These are phyloP conservation scores for Zygoascus meyerae DNA, from an alignment of 1,139 yeast genomes.

Conservation along the genomic window DNA sequence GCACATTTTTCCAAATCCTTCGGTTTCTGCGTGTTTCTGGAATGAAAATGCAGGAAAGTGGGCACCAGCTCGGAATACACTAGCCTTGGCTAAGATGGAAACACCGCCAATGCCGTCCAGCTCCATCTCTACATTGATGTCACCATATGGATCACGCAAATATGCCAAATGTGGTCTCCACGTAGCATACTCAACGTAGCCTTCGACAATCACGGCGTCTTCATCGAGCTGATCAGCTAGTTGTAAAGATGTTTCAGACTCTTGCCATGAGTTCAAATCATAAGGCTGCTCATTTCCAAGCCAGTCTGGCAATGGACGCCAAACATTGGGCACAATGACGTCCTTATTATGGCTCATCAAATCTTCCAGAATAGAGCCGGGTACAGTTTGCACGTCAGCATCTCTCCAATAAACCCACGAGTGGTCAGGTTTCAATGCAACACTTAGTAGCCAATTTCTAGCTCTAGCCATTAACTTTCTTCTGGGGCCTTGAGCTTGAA, in stretches of 20 bases:
- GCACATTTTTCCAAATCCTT: conserved; percentile 84
- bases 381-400: conserved; percentile 62
- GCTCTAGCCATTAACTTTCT: conserved; percentile 70
- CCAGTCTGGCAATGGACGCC: conserved; percentile 92
- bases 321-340: conserved; percentile 78
- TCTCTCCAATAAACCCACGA: conserved; percentile 81
- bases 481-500: conserved; percentile 69
- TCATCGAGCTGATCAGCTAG: conserved; percentile 73
- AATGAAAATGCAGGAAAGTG: conserved; percentile 90
- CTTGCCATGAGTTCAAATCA: conserved; percentile 89
- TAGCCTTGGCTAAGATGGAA: conserved; percentile 72
- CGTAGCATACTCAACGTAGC: conserved; percentile 86
- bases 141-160: conserved; percentile 79
- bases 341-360: conserved; percentile 60
- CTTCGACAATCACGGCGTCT: conserved; percentile 87
- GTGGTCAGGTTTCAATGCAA: conserved; percentile 60
- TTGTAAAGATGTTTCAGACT: conserved; percentile 74
- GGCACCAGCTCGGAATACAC: conserved; percentile 72
- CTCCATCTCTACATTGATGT: conserved; percentile 80
- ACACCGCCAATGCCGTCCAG: conserved; percentile 92
- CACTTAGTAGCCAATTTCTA: conserved; percentile 61
- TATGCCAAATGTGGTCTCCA: conserved; percentile 92
- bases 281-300: conserved; percentile 85
- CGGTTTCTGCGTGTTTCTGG: conserved; percentile 89
- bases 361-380: conserved; percentile 56